phyloP scores from a whole-genome alignment of 169 alveolate genomes.

The Plasmodium vivax region DNA sequence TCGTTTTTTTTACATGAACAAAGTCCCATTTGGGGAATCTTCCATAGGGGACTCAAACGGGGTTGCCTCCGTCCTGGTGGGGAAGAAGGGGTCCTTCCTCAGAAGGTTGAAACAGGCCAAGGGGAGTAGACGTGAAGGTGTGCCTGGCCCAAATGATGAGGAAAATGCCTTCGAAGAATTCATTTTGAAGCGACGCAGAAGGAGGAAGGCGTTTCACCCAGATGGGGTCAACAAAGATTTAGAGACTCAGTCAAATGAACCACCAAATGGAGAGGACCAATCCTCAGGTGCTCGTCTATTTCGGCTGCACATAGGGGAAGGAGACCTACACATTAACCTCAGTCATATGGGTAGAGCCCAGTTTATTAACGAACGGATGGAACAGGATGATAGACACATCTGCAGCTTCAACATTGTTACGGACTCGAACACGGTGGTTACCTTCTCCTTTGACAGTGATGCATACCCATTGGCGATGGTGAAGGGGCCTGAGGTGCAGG shows the following conservation, averaged over 20 bases:
- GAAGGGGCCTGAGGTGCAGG: background rate
- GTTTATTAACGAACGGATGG: conserved; percentile 39
- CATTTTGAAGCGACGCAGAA: background rate
- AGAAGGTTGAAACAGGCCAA: background rate
- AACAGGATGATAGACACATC: background rate
- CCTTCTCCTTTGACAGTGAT: conserved; percentile 7
- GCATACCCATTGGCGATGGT: conserved; percentile 1
- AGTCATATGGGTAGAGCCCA: background rate
- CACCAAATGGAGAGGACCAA: background rate
- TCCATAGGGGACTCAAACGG: background rate
- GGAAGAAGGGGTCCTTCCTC: background rate
- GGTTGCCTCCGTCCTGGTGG: background rate
- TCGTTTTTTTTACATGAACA: conserved; percentile 23
- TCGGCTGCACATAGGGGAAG: background rate
- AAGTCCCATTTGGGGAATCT: background rate
- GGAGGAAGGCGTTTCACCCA: background rate
- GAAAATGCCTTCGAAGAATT: background rate
- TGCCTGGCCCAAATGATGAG: background rate
- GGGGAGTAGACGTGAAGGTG: background rate
- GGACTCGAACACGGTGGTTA: background rate
- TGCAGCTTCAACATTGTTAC: conserved; percentile 27
- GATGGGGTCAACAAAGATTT: background rate
- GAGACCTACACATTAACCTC: background rate
- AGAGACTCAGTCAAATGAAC: background rate
- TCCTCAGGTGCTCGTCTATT: background rate